Conservation (phyloP, 2,329 filamentous ascomycete genomes). For the Epichloe festucae region DNA sequence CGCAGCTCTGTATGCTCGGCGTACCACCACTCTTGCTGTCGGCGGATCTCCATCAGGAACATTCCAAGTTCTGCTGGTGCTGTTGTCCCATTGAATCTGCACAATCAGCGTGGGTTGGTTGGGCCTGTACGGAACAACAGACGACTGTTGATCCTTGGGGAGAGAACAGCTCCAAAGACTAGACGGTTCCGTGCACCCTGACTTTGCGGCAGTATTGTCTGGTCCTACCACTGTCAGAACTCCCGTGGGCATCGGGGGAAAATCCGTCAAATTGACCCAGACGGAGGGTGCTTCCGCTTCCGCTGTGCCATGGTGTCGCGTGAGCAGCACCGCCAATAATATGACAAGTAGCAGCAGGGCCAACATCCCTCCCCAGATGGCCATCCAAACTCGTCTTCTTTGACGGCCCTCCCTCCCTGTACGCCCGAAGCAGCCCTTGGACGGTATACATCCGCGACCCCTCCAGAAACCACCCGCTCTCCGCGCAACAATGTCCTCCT, state of each 20-base stretch:
- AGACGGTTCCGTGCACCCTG: conserved; percentile 56
- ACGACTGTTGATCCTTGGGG: conserved; percentile 62
- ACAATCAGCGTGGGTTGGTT: conserved; percentile 69
- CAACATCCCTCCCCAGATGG: conserved; percentile 36
- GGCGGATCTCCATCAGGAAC: conserved; percentile 26
- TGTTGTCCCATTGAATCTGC: conserved; percentile 61
- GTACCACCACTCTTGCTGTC: conserved; percentile 10
- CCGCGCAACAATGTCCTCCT: conserved; percentile 48
- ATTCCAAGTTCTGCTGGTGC: conserved; percentile 38
- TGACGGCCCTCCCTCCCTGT: conserved; percentile 50
- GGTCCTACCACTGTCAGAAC: conserved; percentile 66
- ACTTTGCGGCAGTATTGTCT: conserved; percentile 48
- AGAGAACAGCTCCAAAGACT: conserved; percentile 79
- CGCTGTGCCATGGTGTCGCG: conserved; percentile 12
- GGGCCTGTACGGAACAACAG: conserved; percentile 47
- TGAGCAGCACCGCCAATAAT: conserved; percentile 44
- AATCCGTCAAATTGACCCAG: conserved; percentile 79
- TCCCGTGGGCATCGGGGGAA: conserved; percentile 76
- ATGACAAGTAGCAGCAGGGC: conserved; percentile 43
- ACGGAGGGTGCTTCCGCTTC: conserved; percentile 25
- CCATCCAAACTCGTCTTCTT: conserved; percentile 46
- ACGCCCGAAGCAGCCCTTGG: conserved; percentile 52
- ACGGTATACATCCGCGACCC: conserved; percentile 49
- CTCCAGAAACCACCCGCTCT: conserved; percentile 50
- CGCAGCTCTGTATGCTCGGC: conserved; percentile 14